These are phyloP conservation scores for Galeopsis tetrahit DNA, from an alignment of 257 asterid genomes.

Conservation along the genomic window DNA sequence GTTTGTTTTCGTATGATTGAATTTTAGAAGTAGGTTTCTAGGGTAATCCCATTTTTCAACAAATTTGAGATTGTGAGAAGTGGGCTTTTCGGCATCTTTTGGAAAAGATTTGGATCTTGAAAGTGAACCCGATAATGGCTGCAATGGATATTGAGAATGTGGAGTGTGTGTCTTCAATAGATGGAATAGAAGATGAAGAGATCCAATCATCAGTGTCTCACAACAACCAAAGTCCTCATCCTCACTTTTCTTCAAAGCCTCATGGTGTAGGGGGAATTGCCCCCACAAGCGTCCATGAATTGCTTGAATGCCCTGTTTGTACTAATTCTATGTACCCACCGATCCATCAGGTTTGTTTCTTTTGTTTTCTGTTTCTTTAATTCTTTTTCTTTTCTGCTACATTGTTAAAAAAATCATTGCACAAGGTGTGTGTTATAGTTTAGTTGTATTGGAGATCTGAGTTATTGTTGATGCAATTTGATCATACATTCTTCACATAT, in stretches of 20 bases:
- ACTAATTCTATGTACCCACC: constrained; percentile 41
- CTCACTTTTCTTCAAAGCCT: constrained; percentile 56
- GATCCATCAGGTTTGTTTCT: constrained; percentile 39
- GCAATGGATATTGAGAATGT: constrained; percentile 67
- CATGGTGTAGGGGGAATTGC: constrained; percentile 53
- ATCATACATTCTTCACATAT: not conserved
- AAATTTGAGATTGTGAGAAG: constrained; percentile 28
- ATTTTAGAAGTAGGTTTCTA: constrained; percentile 31
- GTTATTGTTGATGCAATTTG: constrained; percentile 16
- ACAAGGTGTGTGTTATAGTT: not conserved
- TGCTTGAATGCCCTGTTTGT: constrained; percentile 98
- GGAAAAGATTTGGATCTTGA: constrained; percentile 20
- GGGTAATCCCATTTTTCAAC: constrained; percentile 31
- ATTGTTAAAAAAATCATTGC: not conserved
- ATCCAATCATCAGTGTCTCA: constrained; percentile 56
- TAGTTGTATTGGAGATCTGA: constrained; percentile 4
- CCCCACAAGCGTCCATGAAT: constrained; percentile 82
- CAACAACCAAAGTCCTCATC: constrained; percentile 41
- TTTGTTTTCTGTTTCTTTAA: not conserved
- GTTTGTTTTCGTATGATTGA: constrained; percentile 12
- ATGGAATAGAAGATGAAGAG: constrained; percentile 84
- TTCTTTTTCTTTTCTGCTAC: constrained; percentile 25
- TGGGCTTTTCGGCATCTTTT: constrained; percentile 27
- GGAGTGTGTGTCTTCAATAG: constrained; percentile 78
- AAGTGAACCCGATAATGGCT: constrained; percentile 43